Percentiles rank a stretch among this genome's conserved stretches.
phyloP scores from a whole-genome alignment of 768 basidiomycete species.

The Hygrophoropsis aurantiaca region DNA sequence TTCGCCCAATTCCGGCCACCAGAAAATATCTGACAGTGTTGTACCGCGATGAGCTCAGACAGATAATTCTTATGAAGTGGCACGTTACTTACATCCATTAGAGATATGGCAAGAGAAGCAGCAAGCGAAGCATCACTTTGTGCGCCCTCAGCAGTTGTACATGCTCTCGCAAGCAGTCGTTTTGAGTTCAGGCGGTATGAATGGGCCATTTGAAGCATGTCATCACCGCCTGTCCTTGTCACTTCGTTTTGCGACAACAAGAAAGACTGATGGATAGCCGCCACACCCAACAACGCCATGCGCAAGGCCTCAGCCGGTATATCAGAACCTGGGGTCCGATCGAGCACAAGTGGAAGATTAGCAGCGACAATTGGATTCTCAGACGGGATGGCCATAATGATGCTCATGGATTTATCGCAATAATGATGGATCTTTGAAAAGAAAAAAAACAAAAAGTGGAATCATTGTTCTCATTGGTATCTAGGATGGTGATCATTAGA shows the following conservation, averaged over 20 bases:
- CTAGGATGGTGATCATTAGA: constrained; percentile 48
- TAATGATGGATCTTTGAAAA: constrained; percentile 39
- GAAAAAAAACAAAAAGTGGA: constrained; percentile 25
- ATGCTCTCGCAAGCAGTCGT: constrained; percentile 31
- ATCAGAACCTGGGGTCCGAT: constrained; percentile 36
- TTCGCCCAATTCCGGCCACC: constrained; percentile 38
- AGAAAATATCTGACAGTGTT: constrained; percentile 39
- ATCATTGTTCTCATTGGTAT: constrained; percentile 47
- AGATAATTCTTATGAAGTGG: constrained; percentile 4
- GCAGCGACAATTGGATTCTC: constrained; percentile 44
- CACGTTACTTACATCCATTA: constrained; percentile 36
- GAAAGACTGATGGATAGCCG: constrained; percentile 44
- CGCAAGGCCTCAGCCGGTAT: constrained; percentile 39
- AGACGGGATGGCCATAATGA: constrained; percentile 45
- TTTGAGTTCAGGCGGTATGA: constrained; percentile 35
- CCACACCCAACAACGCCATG: constrained; percentile 37
- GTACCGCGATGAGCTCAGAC: constrained; percentile 9
- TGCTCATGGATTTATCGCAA: constrained; percentile 45
- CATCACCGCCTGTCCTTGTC: constrained; percentile 15
- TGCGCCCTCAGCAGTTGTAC: constrained; percentile 27
- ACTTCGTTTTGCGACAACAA: constrained; percentile 33
- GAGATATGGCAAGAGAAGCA: constrained; percentile 26
- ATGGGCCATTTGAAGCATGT: constrained; percentile 36
- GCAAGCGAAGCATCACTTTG: constrained; percentile 28
- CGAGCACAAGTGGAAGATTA: constrained; percentile 42